Evolutionary conservation across 129 eudicot species (phyloP).

Genomic region (Oenanthe sinensis): DNA sequence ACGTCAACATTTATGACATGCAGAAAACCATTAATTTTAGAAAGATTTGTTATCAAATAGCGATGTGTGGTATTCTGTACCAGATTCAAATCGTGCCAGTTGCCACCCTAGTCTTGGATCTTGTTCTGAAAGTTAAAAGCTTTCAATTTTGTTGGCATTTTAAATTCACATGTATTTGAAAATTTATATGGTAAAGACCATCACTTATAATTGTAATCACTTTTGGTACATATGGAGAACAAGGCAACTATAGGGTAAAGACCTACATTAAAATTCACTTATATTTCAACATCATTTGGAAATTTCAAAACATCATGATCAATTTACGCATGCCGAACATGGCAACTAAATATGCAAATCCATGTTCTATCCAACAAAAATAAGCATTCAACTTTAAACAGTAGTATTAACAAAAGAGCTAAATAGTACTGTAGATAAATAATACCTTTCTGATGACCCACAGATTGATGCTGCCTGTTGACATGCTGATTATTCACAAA

Average conservation of each 20-base stretch:
- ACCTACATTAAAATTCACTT: background rate
- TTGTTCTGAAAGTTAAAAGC: background rate
- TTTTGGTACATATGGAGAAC: background rate
- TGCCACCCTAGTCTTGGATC: background rate
- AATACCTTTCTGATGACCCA: conserved; percentile 75
- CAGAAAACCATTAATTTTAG: background rate
- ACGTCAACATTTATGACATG: background rate
- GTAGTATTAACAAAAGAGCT: background rate
- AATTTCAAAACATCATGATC: background rate
- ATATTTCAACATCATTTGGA: background rate
- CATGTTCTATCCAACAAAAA: background rate
- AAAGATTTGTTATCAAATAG: background rate
- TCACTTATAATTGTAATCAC: background rate
- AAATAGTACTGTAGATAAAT: background rate
- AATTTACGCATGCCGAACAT: background rate
- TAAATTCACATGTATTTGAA: background rate
- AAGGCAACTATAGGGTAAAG: background rate
- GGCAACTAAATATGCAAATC: background rate
- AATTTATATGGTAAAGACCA: background rate
- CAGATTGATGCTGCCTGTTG: conserved; percentile 48
- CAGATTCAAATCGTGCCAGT: background rate
- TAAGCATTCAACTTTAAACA: background rate
- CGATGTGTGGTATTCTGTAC: background rate
- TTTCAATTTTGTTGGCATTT: background rate
- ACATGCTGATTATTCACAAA: conserved; percentile 37